phyloP scores from a whole-genome alignment of 2,329 filamentous ascomycete genomes.

The Pseudogymnoascus sp. region DNA sequence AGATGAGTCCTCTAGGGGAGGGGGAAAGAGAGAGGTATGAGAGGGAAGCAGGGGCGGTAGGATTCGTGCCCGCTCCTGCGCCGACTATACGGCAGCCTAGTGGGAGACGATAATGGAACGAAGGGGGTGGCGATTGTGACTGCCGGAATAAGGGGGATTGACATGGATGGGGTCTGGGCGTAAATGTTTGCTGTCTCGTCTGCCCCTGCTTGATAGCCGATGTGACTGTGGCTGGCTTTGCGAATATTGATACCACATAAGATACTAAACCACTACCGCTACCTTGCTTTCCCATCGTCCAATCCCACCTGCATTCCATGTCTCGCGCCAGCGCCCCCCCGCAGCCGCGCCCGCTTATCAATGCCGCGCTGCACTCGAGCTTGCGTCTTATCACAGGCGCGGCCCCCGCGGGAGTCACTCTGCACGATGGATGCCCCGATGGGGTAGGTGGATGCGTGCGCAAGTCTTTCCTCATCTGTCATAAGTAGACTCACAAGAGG shows the following conservation, averaged over 20 bases:
- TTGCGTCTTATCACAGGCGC: not conserved
- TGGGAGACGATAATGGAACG: not conserved
- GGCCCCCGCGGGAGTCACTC: not conserved
- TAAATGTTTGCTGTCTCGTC: not conserved
- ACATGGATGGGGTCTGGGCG: not conserved
- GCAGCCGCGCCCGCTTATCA: not conserved
- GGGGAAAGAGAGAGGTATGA: not conserved
- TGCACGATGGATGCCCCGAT: not conserved
- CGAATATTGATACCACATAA: not conserved
- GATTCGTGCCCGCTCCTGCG: not conserved
- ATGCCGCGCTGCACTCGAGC: not conserved
- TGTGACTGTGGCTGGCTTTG: not conserved
- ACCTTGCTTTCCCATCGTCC: not conserved
- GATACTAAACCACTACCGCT: not conserved
- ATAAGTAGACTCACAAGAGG: not conserved
- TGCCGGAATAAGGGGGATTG: not conserved
- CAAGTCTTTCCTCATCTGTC: not conserved
- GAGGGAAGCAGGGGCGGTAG: not conserved
- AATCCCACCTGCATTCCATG: not conserved
- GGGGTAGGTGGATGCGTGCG: slow-evolving; percentile 1
- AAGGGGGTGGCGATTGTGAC: not conserved
- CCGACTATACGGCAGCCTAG: not conserved
- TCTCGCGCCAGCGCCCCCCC: not conserved
- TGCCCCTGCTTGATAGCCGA: not conserved
- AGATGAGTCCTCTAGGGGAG: not conserved